These are phyloP conservation scores for Umbelopsis sp. DNA, from an alignment of 192 early-diverging fungal genomes.

Conservation along the genomic window DNA sequence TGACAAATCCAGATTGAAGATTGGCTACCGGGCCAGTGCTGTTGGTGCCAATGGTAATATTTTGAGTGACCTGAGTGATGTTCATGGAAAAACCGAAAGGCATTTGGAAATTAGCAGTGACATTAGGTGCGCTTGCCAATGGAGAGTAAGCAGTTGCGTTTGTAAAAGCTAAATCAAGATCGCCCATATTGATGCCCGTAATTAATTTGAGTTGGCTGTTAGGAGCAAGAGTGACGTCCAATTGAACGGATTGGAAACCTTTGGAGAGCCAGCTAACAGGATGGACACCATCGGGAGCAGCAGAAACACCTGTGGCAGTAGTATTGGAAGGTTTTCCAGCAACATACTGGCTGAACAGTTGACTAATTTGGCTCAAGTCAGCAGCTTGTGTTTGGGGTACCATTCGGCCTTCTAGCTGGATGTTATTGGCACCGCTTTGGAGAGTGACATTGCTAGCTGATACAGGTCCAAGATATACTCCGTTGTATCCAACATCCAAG, in stretches of 20 bases:
- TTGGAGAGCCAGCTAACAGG: conserved; percentile 50
- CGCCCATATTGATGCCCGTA: conserved; percentile 51
- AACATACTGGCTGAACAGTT: conserved; percentile 58
- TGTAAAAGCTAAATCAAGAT: conserved; percentile 57
- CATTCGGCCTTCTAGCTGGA: conserved; percentile 58
- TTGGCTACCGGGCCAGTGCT: conserved; percentile 29
- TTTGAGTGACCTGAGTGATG: conserved; percentile 56
- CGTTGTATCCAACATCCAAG: conserved; percentile 52
- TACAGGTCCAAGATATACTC: conserved; percentile 52
- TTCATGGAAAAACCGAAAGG: conserved; percentile 67
- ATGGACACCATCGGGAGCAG: conserved; percentile 52
- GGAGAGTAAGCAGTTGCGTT: conserved; percentile 52
- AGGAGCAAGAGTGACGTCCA: conserved; percentile 54
- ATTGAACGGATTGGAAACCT: conserved; percentile 52
- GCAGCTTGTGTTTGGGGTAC: conserved; percentile 50
- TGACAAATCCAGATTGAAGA: conserved; percentile 27
- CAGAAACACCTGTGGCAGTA: conserved; percentile 52
- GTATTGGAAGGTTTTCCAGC: conserved; percentile 50
- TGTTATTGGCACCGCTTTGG: conserved; percentile 38
- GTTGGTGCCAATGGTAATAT: conserved; percentile 47
- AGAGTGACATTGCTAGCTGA: conserved; percentile 46
- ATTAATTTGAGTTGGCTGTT: conserved; percentile 51
- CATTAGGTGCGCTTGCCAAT: conserved; percentile 43
- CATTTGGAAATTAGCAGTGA: conserved; percentile 55
- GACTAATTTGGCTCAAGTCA: conserved; percentile 48